Evolutionary conservation across 1,284 basidiomycete genomes (phyloP).

Genomic region (Malassezia caprae): DNA sequence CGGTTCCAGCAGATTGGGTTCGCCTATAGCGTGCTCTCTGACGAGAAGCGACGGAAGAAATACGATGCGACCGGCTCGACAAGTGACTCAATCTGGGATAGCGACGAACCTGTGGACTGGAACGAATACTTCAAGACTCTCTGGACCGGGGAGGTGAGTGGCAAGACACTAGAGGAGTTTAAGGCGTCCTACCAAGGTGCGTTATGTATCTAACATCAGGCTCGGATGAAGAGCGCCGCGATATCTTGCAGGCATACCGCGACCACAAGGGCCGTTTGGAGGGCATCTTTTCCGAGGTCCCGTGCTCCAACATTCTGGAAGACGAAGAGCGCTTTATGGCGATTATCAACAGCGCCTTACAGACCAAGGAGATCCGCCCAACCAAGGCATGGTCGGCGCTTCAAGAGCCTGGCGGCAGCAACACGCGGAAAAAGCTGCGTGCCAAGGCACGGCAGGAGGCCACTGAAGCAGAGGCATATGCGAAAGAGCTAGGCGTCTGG

Average conservation of each 20-base stretch:
- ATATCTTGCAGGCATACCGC: slow-evolving; percentile 36
- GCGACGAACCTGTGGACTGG: slow-evolving; percentile 44
- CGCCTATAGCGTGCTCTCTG: slow-evolving; percentile 44
- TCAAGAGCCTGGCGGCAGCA: slow-evolving; percentile 20
- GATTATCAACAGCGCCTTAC: slow-evolving; percentile 30
- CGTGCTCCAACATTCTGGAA: slow-evolving; percentile 36
- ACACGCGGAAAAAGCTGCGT: slow-evolving; percentile 23
- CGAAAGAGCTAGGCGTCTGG: slow-evolving; percentile 43
- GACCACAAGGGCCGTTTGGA: slow-evolving; percentile 27
- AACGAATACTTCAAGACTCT: slow-evolving; percentile 47
- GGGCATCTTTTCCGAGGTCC: slow-evolving; percentile 35
- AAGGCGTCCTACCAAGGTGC: slow-evolving; percentile 37
- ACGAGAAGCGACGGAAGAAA: slow-evolving; percentile 28
- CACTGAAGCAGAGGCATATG: slow-evolving; percentile 33
- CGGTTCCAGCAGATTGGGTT: slow-evolving; percentile 45
- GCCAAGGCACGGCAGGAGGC: slow-evolving; percentile 31
- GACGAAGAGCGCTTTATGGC: slow-evolving; percentile 33
- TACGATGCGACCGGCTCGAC: slow-evolving; percentile 45
- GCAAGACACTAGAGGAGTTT: slow-evolving; percentile 36
- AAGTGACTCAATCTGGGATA: slow-evolving; percentile 36
- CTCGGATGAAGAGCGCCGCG: slow-evolving; percentile 39
- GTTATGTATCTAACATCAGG: slow-evolving; percentile 9
- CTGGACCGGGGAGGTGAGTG: slow-evolving; percentile 42
- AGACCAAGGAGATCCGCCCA: slow-evolving; percentile 21
- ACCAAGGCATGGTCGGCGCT: slow-evolving; percentile 20